These are phyloP conservation scores for Psilocybe tampanensis DNA, from an alignment of 768 basidiomycete species.

Conservation along the genomic window DNA sequence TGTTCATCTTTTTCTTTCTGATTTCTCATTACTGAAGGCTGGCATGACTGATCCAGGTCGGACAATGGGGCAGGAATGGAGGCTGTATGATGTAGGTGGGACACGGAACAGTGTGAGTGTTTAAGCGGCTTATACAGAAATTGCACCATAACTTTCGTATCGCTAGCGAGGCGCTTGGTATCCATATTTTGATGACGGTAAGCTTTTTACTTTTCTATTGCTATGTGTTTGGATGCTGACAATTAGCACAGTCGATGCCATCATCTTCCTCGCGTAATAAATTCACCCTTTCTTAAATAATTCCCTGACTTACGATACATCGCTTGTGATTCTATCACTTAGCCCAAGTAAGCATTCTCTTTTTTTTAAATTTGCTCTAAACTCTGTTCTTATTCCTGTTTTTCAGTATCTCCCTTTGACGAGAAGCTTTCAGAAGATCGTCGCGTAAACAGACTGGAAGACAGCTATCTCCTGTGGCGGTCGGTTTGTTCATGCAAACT, in stretches of 20 bases:
- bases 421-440: constrained; percentile 75
- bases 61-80: constrained; percentile 71
- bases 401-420: constrained; percentile 79
- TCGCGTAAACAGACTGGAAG: constrained; percentile 73
- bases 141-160: neutral
- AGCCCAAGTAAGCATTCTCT: constrained; percentile 42
- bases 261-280: constrained; percentile 78
- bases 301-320: constrained; percentile 6
- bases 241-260: constrained; percentile 58
- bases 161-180: constrained; percentile 73
- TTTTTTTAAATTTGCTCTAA: constrained; percentile 1
- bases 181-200: constrained; percentile 78
- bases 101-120: constrained; percentile 63
- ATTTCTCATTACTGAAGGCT: neutral
- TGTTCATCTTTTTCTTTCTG: constrained; percentile 15
- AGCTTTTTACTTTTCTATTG: constrained; percentile 14
- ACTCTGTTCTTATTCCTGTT: neutral
- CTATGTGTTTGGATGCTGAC: constrained; percentile 9
- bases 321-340: constrained; percentile 1
- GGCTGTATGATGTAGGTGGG: constrained; percentile 82
- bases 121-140: constrained; percentile 8
- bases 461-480: constrained; percentile 76
- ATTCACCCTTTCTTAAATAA: constrained; percentile 20
- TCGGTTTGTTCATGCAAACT: constrained; percentile 72
- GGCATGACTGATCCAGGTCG: constrained; percentile 37